A percentile compares a stretch with the other conserved stretches of the same genome.
Evolutionary conservation across 1,284 basidiomycete genomes (phyloP).

Genomic region (Ganoderma leucocontextum): DNA sequence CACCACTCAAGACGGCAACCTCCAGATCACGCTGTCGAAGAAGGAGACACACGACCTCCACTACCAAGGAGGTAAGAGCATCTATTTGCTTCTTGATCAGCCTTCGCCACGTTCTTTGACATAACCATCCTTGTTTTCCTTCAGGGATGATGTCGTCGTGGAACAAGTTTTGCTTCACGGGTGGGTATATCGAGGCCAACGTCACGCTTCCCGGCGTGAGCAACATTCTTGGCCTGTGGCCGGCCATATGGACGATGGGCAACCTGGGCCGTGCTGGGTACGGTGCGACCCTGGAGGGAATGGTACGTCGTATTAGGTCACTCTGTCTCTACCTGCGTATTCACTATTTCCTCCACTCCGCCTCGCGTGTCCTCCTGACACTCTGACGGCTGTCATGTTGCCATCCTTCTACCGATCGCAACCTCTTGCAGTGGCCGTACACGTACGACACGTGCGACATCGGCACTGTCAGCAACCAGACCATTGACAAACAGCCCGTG

Average conservation of each 20-base stretch:
- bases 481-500: conserved; percentile 46
- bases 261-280: conserved; percentile 73
- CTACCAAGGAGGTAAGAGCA: conserved; percentile 51
- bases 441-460: conserved; percentile 80
- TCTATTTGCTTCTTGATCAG: conserved; percentile 31
- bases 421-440: conserved; percentile 66
- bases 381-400: background rate
- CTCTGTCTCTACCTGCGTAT: background rate
- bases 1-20: conserved; percentile 68
- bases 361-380: conserved; percentile 17
- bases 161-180: conserved; percentile 74
- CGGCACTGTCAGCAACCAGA: conserved; percentile 68
- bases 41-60: conserved; percentile 64
- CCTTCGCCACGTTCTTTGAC: conserved; percentile 3
- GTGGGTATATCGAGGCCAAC: conserved; percentile 54
- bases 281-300: conserved; percentile 69
- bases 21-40: conserved; percentile 63
- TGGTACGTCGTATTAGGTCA: conserved; percentile 45
- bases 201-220: conserved; percentile 48
- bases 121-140: conserved; percentile 21
- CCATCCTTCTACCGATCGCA: background rate
- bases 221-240: conserved; percentile 59
- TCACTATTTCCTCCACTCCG: background rate
- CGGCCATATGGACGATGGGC: conserved; percentile 68
- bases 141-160: conserved; percentile 48